Conservation (phyloP, 1,284 basidiomycete genomes). For the Omphalotus olearius region DNA sequence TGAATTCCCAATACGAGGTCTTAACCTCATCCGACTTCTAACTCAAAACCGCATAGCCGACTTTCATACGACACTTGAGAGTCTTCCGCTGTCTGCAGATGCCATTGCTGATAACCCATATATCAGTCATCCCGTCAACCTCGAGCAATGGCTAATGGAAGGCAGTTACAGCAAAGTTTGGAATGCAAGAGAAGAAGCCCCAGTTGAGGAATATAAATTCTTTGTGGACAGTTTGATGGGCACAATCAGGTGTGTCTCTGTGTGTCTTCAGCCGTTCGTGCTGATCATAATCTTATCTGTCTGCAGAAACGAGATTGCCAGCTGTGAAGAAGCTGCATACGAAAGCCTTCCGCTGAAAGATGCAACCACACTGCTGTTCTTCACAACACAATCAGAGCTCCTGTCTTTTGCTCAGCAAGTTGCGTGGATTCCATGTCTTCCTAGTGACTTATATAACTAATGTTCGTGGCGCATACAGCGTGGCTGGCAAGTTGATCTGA, state of each 20-base stretch:
- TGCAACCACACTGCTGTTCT: slow-evolving; percentile 86
- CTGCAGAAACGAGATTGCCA: slow-evolving; percentile 85
- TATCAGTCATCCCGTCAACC: slow-evolving; percentile 83
- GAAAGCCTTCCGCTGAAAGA: slow-evolving; percentile 85
- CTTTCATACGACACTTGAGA: slow-evolving; percentile 99
- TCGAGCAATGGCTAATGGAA: slow-evolving; percentile 98
- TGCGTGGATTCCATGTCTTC: slow-evolving; percentile 16
- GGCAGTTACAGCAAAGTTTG: slow-evolving; percentile 98
- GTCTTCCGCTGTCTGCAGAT: slow-evolving; percentile 76
- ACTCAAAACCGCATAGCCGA: slow-evolving; percentile 96
- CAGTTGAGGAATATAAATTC: slow-evolving; percentile 84
- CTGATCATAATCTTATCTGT: neutral
- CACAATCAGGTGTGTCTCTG: slow-evolving; percentile 76
- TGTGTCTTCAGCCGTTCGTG: slow-evolving; percentile 27
- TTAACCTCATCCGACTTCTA: slow-evolving; percentile 92
- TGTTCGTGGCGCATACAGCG: slow-evolving; percentile 40
- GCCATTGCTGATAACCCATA: slow-evolving; percentile 73
- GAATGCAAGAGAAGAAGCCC: slow-evolving; percentile 87
- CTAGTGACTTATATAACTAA: slow-evolving; percentile 17
- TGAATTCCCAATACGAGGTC: slow-evolving; percentile 86
- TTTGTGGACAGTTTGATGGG: slow-evolving; percentile 90
- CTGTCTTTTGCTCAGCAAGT: slow-evolving; percentile 76
- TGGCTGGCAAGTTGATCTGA: slow-evolving; percentile 69
- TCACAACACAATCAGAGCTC: slow-evolving; percentile 74
- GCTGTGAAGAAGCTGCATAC: slow-evolving; percentile 89